Evolutionary conservation across 139 green algal genomes (phyloP), one percentile per base, ranked within the genome.

Genomic region (Nannochloris sp.): DNA sequence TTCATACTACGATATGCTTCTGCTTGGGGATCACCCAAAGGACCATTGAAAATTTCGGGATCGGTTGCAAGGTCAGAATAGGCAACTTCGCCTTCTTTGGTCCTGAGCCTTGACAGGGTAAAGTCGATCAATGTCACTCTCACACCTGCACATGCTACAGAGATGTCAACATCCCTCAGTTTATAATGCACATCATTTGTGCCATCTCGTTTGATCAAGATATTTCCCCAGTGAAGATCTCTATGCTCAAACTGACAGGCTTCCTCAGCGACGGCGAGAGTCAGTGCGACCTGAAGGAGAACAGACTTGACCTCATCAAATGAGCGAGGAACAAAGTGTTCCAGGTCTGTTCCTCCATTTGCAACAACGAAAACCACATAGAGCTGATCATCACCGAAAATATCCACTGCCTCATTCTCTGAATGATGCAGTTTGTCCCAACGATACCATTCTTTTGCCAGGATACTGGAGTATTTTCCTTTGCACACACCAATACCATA

Each of bases 161-260:
- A 40, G 44, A 84, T 63, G 28, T 70, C 61, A 16, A 73, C 56
- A 8, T 68, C 78, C 12, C 66, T 61, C 36, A 85, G 57, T 12
- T 57, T 61, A 56, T 26, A 75, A 9, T 23, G 5, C 4, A 33
- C 20, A 3, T 48, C 6, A 28, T 6, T 37, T 49, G 28, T 60
- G 17, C 36, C 50, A 13, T 49, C 46, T 43, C 43, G 50, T n/a
- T 9, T n/a, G 44, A 88, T 66, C 6, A 93, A 66, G 26, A 91
- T 56, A 77, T 91, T 94, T 60, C 86, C 85, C 86, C 91, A 96
- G 79, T 97, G 93, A 66, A 99, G 76, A 70, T 99, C 93, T 0
- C 93, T 74, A 83, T 99, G 93, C 80, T 99, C 93, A 80, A 98
- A 97, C n/a, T 82, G 49, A 29, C 82, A 76, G 6, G 78, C 80